Conservation (phyloP, 1,284 basidiomycete species). For the Cystobasidium pallidum region DNA sequence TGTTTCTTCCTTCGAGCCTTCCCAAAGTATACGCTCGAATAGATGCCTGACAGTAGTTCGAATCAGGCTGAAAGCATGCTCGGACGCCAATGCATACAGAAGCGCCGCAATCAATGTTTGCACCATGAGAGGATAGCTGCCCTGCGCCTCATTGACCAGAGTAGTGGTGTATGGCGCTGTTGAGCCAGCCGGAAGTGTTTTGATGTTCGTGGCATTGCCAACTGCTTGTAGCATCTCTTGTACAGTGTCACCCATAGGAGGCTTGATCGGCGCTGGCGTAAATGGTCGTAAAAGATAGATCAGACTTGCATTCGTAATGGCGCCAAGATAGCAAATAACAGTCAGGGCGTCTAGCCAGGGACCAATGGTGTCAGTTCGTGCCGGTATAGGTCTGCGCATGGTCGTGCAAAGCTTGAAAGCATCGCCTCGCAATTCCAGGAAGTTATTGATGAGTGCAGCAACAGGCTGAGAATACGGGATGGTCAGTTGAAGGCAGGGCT, state of each 20-base stretch:
- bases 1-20: slow-evolving; percentile 28
- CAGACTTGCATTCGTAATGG: slow-evolving; percentile 80
- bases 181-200: slow-evolving; percentile 16
- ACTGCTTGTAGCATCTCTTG: slow-evolving; percentile 14
- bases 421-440: slow-evolving; percentile 86
- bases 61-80: slow-evolving; percentile 76
- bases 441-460: slow-evolving; percentile 50
- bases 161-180: slow-evolving; percentile 19
- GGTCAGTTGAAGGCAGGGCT: background rate
- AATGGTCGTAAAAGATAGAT: slow-evolving; percentile 75
- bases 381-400: slow-evolving; percentile 78
- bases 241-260: background rate
- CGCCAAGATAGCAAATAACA: slow-evolving; percentile 84
- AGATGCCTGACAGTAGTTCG: slow-evolving; percentile 68
- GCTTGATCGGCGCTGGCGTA: background rate
- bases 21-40: slow-evolving; percentile 75
- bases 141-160: slow-evolving; percentile 14
- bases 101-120: slow-evolving; percentile 65
- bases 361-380: slow-evolving; percentile 85
- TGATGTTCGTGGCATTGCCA: slow-evolving; percentile 8
- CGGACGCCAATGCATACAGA: slow-evolving; percentile 74
- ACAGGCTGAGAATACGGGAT: slow-evolving; percentile 61
- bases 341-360: slow-evolving; percentile 87
- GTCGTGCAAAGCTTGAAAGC: slow-evolving; percentile 93
- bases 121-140: slow-evolving; percentile 39